Evolutionary conservation across 2,329 filamentous ascomycete species (phyloP), one percentile per base, ranked within the genome.

Genomic region (Ilyonectria robusta): DNA sequence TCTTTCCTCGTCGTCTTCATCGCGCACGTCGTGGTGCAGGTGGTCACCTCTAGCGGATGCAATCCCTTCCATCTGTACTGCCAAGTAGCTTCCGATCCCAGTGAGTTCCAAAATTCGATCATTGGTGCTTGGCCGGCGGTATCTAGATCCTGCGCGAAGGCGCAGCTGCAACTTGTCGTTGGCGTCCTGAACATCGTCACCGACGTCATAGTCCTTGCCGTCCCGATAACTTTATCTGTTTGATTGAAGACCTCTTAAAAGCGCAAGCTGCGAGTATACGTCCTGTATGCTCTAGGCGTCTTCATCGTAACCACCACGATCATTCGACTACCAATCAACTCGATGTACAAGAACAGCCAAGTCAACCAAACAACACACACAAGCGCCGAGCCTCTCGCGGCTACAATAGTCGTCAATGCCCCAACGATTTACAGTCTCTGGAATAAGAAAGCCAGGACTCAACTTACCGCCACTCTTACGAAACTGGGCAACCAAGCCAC

Each of bases 231-330:
- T 1, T 42, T 75, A 2, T 68, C 81, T 8, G 71, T 80, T 5
- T 66, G 69, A 6, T 65, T 79, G 15, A 77, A 77, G 55, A 74
- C 75, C 0, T 67, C 76, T 2, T 72, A 71, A 70, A 59, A 70
- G 48, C 76, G 76, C 15, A 82, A 82, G 54, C 15, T 76, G 1
- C 76, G 78, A 11, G 70, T 83, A 0, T 68, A 73, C 17, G 54
- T 56, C 0, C 75, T 83, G 0, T 83, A 81, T 58, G 78, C 77
- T 2, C 74, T 83, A 13, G 81, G 81, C 17, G 72, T 80, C n/a
- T 80, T 83, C 53, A 81, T 83, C 62, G 80, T 83, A 48, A 70
- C 77, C 26, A 77, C 82, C 26, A 82, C 81, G 1, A 70, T 81
- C n/a, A 75, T 82, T 21, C 77, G 81, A 6, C 73, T 83, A 1